A percentile compares a stretch with the other conserved stretches of the same genome.
These are phyloP conservation scores for Mediolabrus comicus DNA, from an alignment of 108 stramenopile species.

Conservation along the genomic window DNA sequence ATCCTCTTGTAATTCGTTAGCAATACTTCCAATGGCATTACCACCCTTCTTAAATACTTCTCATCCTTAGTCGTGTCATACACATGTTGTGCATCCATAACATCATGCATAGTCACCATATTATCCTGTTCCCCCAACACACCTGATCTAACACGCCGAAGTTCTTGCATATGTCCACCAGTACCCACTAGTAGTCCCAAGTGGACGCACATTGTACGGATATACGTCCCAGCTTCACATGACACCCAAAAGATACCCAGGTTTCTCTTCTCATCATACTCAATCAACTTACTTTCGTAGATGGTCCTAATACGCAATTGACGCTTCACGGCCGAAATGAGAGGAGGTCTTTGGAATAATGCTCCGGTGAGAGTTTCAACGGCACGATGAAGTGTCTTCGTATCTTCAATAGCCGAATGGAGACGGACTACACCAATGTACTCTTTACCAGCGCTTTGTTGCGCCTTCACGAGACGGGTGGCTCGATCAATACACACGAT, in stretches of 20 bases:
- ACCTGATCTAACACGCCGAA: constrained; percentile 95
- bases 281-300: constrained; percentile 94
- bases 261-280: constrained; percentile 95
- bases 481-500: constrained; percentile 99
- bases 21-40: constrained; percentile 97
- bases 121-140: constrained; percentile 90
- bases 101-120: constrained; percentile 99
- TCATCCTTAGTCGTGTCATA: constrained; percentile 99
- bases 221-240: constrained; percentile 99
- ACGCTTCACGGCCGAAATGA: constrained; percentile 99
- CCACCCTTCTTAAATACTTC: constrained; percentile 94
- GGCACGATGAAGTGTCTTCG: constrained; percentile 84
- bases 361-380: constrained; percentile 97
- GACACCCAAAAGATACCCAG: constrained; percentile 95
- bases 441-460: constrained; percentile 98
- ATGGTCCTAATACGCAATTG: constrained; percentile 98
- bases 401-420: constrained; percentile 87
- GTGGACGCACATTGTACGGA: constrained; percentile 99
- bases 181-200: constrained; percentile 93
- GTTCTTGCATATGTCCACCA: constrained; percentile 99
- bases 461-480: constrained; percentile 98
- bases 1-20: constrained; percentile 97
- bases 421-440: constrained; percentile 98
- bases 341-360: constrained; percentile 98
- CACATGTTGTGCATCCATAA: constrained; percentile 98